Conservation (phyloP, 768 basidiomycete genomes). For the Russula olivacea region DNA sequence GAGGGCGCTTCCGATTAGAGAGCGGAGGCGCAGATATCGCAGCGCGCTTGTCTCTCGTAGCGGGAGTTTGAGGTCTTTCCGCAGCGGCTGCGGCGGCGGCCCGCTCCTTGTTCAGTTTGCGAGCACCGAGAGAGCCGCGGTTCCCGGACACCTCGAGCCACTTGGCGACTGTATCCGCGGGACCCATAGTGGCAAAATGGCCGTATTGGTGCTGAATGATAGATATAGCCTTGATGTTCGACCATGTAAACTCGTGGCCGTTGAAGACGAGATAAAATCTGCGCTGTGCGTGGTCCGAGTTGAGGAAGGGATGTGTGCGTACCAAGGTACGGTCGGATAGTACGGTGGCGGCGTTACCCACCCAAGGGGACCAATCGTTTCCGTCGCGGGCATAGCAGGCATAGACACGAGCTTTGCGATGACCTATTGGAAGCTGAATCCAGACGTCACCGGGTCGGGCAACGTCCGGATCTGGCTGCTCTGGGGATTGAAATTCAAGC, state of each 20-base stretch:
- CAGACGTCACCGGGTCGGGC: slow-evolving; percentile 20
- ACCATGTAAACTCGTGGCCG: slow-evolving; percentile 12
- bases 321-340: not conserved
- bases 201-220: slow-evolving; percentile 1
- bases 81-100: not conserved
- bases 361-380: slow-evolving; percentile 18
- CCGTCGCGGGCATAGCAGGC: slow-evolving; percentile 15
- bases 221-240: slow-evolving; percentile 15
- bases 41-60: not conserved
- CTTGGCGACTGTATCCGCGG: slow-evolving; percentile 16
- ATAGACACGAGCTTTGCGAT: slow-evolving; percentile 21
- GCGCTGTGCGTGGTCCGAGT: slow-evolving; percentile 19
- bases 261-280: slow-evolving; percentile 19
- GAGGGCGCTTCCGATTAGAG: slow-evolving; percentile 1
- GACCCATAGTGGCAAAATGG: slow-evolving; percentile 4
- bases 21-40: slow-evolving; percentile 1
- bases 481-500: slow-evolving; percentile 19
- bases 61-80: no score
- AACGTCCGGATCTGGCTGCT: slow-evolving; percentile 18
- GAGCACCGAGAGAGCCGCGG: not conserved
- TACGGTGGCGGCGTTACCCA: not conserved
- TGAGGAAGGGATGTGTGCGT: slow-evolving; percentile 16
- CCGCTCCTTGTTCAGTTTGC: not conserved
- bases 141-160: slow-evolving; percentile 14
- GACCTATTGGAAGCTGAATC: slow-evolving; percentile 19